Conservation (phyloP, 805 yeast species). For the Clavispora santaluciae region DNA sequence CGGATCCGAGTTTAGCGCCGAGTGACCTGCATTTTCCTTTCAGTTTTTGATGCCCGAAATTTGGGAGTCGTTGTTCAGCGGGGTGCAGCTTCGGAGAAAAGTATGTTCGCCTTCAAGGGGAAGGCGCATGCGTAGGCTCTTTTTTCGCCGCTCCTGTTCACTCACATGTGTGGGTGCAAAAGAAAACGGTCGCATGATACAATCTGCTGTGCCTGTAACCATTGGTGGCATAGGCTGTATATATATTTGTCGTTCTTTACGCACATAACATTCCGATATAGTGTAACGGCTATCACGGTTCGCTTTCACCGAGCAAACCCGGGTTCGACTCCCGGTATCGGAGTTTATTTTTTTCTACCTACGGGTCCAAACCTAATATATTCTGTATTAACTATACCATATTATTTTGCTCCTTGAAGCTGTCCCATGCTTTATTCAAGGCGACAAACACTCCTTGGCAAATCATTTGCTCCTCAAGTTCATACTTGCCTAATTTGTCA, state of each 20-base stretch:
- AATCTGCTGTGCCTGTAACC: too few relatives aligned
- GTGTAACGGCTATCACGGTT: conserved; percentile 82
- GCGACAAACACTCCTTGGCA: conserved; percentile 84
- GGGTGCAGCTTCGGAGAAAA: too few relatives aligned
- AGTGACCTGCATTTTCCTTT: too few relatives aligned
- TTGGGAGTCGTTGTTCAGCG: too few relatives aligned
- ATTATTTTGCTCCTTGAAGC: conserved; percentile 19
- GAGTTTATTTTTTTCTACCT: conserved; percentile 27
- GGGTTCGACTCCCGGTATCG: conserved; percentile 89
- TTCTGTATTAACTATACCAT: conserved; percentile 1
- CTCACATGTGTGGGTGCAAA: too few relatives aligned
- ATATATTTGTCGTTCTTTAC: too few relatives aligned
- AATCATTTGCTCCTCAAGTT: conserved; percentile 70
- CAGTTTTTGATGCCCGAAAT: too few relatives aligned
- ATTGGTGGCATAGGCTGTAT: too few relatives aligned
- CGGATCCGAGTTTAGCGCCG: too few relatives aligned
- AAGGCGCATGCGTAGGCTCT: neutral
- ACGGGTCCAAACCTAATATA: neutral
- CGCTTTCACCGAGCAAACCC: conserved; percentile 82
- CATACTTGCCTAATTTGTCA: conserved; percentile 66
- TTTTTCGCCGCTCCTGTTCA: too few relatives aligned
- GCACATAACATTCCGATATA: conserved; percentile 49
- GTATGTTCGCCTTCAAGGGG: too few relatives aligned
- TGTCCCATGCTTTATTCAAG: conserved; percentile 83
- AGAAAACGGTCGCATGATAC: too few relatives aligned